Evolutionary conservation across 306 rosid species (phyloP).

Genomic region (Vachellia collinsii): DNA sequence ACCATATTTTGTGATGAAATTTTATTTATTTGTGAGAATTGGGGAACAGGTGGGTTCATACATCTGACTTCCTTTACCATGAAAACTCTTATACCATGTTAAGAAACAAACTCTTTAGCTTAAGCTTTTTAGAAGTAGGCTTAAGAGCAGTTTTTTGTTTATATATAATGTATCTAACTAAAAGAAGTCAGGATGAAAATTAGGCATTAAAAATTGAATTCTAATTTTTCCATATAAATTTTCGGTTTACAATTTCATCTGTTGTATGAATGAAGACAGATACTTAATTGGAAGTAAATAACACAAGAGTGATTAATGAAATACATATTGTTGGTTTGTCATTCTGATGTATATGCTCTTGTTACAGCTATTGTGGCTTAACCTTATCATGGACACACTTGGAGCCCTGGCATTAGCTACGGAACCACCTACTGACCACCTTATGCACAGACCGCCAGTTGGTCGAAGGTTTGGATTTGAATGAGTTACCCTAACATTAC

Average conservation of each 20-base stretch:
- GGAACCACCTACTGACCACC: conserved; percentile 93
- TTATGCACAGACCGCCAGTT: conserved; percentile 87
- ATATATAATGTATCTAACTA: background rate
- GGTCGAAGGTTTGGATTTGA: conserved; percentile 79
- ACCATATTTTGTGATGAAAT: background rate
- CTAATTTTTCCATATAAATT: conserved; percentile 4
- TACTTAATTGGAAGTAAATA: background rate
- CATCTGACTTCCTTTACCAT: background rate
- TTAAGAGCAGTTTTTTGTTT: background rate
- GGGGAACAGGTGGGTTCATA: background rate
- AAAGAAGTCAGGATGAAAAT: conserved; percentile 23
- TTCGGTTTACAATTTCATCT: conserved; percentile 11
- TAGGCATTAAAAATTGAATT: conserved; percentile 4
- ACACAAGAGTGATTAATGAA: conserved; percentile 4
- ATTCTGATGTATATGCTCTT: conserved; percentile 38
- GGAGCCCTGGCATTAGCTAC: conserved; percentile 99
- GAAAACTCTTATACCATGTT: background rate
- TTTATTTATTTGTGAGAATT: background rate
- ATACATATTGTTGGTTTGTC: conserved; percentile 6
- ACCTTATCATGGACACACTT: conserved; percentile 98
- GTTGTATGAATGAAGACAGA: background rate
- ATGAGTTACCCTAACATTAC: conserved; percentile 15
- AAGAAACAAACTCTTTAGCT: background rate
- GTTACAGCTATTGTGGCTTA: conserved; percentile 92
- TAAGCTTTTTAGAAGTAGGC: background rate